Evolutionary conservation across 2,329 filamentous ascomycete species (phyloP), one percentile per base, ranked within the genome.

Genomic region (Curvularia spicifera): DNA sequence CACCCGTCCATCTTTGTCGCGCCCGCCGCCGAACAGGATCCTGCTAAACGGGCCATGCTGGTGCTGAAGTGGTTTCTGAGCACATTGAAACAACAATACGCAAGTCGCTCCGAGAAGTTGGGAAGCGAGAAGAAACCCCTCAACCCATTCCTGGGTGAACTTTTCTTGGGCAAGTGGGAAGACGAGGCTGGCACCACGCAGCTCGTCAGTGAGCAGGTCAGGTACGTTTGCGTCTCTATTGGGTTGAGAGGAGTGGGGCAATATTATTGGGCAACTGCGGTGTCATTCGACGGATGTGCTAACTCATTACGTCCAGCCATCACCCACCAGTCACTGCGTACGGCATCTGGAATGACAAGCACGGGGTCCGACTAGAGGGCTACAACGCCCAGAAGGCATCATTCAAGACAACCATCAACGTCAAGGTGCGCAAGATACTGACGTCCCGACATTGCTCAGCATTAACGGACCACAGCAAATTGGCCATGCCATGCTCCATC

Each of bases 301-400:
- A 61, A 67, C 35, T 24, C 44, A 26, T 45, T 46, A 33, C 39
- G 24, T 20, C 22, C 57, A 86, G 84, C 74, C 94, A 98, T 77
- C 95, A 99, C 75, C 94, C 94, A 51, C 94, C 95, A 2, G 92
- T 93, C 35, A 99, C 94, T 1, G 95, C 94, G 43, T 99, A 98
- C 81, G 89, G 87, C 74, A 96, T 98, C 76, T 89, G 87, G 79
- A 98, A 99, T 78, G 81, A 89, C 63, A 87, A 91, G 72, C 87
- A 95, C 61, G 92, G 93, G 58, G 87, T 98, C 49, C 78, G 84
- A 69, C 76, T 89, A 22, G 83, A 87, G 80, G 94, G 94, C 52
- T 97, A 97, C 81, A 97, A 98, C 72, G 94, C 91, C 15, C 95
- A 98, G 75, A 98, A 97, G 78, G 93, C 94, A 4, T 96, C 92